Conservation (phyloP, 2,329 filamentous ascomycete species). For the Colletotrichum tamarilloi region DNA sequence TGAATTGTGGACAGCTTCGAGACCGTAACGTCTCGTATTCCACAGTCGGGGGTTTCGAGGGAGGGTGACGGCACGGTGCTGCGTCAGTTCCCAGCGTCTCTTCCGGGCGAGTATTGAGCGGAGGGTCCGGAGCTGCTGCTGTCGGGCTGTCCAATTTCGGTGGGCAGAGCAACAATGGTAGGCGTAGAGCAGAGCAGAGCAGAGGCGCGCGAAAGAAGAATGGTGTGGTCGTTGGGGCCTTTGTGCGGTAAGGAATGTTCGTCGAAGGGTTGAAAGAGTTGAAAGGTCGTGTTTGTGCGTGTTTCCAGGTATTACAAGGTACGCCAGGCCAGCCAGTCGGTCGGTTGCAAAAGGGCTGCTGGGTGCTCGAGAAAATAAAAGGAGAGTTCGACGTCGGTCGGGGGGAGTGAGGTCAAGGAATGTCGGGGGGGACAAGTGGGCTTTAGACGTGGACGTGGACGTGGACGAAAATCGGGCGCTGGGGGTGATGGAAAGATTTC, state of each 20-base stretch:
- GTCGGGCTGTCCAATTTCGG: constrained; percentile 7
- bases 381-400: constrained; percentile 34
- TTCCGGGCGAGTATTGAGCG: constrained; percentile 10
- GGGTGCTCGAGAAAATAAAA: constrained; percentile 33
- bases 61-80: background rate
- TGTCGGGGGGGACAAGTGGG: constrained; percentile 36
- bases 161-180: constrained; percentile 19
- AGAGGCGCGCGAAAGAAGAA: constrained; percentile 20
- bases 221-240: background rate
- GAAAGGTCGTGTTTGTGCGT: constrained; percentile 22
- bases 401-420: constrained; percentile 37
- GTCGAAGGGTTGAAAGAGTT: constrained; percentile 26
- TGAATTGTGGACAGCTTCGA: constrained; percentile 21
- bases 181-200: constrained; percentile 9
- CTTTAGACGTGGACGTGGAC: constrained; percentile 13
- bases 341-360: constrained; percentile 24
- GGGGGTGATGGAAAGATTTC: constrained; percentile 34
- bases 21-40: constrained; percentile 28
- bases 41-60: constrained; percentile 7
- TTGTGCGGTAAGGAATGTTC: constrained; percentile 31
- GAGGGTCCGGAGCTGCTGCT: background rate
- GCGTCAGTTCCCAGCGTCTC: constrained; percentile 14
- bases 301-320: constrained; percentile 37
- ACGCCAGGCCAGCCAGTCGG: constrained; percentile 31
- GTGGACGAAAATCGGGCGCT: constrained; percentile 20